Percentiles rank a stretch among this genome's conserved stretches.
These are phyloP conservation scores for Ceratocystis huliohia DNA, from an alignment of 2,329 filamentous ascomycete species.

Conservation along the genomic window DNA sequence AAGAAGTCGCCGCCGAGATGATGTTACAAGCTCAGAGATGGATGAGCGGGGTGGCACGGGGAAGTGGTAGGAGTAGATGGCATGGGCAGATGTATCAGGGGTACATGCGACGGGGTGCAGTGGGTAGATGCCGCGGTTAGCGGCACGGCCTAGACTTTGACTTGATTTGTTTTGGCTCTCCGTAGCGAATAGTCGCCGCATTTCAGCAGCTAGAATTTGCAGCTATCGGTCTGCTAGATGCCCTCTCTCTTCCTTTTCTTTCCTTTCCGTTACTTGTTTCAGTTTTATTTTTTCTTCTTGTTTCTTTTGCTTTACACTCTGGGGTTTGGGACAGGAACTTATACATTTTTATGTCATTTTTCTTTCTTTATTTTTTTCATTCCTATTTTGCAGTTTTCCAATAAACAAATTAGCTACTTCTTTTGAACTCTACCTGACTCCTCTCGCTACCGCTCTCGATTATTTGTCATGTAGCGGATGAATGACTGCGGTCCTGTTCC, in stretches of 20 bases:
- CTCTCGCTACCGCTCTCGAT: not conserved
- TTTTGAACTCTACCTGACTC: not conserved
- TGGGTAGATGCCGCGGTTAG: too few relatives aligned
- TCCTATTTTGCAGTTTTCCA: not conserved
- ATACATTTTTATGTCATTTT: not conserved
- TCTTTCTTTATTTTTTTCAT: not conserved
- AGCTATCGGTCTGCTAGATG: not conserved
- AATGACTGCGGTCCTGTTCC: too few relatives aligned
- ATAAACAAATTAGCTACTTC: not conserved
- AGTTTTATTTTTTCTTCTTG: conserved; percentile 19
- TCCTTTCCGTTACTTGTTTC: not conserved
- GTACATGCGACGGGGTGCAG: too few relatives aligned
- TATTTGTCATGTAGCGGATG: not conserved
- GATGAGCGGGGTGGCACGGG: too few relatives aligned
- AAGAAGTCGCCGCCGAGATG: not conserved
- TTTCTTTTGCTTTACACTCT: not conserved
- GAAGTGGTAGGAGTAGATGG: too few relatives aligned
- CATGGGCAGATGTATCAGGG: too few relatives aligned
- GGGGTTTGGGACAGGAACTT: not conserved
- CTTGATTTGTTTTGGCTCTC: too few relatives aligned
- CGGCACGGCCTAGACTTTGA: too few relatives aligned
- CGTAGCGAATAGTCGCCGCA: too few relatives aligned
- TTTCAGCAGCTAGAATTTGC: too few relatives aligned
- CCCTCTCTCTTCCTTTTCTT: not conserved
- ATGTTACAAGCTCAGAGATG: not conserved